Conservation (phyloP, 2,329 filamentous ascomycete genomes). For the Diaporthe velutina region DNA sequence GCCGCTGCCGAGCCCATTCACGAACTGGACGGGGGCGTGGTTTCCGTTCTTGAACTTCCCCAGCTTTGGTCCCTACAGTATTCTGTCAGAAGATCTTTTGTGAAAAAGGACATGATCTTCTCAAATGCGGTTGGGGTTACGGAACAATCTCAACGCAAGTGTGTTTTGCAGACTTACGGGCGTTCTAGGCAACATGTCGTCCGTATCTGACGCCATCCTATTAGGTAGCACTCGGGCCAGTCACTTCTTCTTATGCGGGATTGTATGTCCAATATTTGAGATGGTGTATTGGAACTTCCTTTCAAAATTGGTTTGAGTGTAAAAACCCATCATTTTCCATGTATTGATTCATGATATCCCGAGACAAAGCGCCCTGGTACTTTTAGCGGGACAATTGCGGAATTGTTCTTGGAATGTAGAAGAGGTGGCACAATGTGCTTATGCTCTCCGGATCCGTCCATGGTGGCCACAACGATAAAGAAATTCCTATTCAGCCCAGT, state of each 20-base stretch:
- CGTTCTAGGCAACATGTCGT: neutral
- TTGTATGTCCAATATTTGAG: accelerated
- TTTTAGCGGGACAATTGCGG: neutral
- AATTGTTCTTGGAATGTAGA: neutral
- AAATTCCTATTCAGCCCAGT: neutral
- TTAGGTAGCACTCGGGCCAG: neutral
- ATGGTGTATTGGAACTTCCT: neutral
- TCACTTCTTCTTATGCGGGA: neutral
- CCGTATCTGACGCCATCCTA: neutral
- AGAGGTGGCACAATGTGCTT: neutral
- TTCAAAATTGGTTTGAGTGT: neutral
- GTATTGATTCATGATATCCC: no score
- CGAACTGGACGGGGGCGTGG: neutral
- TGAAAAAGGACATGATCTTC: no score
- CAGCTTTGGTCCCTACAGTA: neutral
- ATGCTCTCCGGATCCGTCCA: neutral
- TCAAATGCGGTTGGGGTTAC: neutral
- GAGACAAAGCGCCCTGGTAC: neutral
- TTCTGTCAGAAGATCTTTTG: neutral
- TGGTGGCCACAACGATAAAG: neutral
- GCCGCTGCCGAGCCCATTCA: neutral
- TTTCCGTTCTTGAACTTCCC: neutral
- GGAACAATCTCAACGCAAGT: no score
- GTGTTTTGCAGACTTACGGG: neutral
- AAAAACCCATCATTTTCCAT: neutral